These are phyloP conservation scores for Trametes elegans DNA, from an alignment of 768 basidiomycete species.

Conservation along the genomic window DNA sequence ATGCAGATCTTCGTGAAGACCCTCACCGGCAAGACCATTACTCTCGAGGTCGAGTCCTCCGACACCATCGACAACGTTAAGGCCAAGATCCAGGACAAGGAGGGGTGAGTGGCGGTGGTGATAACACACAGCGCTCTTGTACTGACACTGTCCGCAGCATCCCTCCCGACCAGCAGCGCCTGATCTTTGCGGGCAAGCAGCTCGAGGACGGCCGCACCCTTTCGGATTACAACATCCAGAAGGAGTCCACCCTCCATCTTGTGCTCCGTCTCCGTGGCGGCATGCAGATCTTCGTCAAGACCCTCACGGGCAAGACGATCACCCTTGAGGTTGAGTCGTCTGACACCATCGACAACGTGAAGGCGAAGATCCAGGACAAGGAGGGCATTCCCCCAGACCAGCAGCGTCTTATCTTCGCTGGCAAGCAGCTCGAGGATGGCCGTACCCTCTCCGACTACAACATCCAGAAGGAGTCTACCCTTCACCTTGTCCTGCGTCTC, in stretches of 20 bases:
- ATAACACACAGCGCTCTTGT: background rate
- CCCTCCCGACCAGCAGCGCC: conserved; percentile 74
- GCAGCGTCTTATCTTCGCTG: conserved; percentile 94
- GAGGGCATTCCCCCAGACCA: conserved; percentile 88
- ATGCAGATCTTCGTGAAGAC: conserved; percentile 60
- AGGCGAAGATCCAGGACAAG: conserved; percentile 85
- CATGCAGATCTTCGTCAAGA: conserved; percentile 91
- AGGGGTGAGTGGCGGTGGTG: conserved; percentile 48
- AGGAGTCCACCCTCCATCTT: conserved; percentile 97
- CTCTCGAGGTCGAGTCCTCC: conserved; percentile 69
- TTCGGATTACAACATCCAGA: conserved; percentile 96
- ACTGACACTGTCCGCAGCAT: conserved; percentile 41
- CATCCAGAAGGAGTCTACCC: conserved; percentile 94
- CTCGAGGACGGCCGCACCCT: conserved; percentile 80
- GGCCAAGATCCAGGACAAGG: conserved; percentile 89
- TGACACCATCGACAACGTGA: conserved; percentile 75
- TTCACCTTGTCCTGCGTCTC: conserved; percentile 88
- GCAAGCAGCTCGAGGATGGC: conserved; percentile 94
- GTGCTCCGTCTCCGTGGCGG: conserved; percentile 68
- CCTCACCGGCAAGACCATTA: conserved; percentile 75
- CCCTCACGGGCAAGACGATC: conserved; percentile 86
- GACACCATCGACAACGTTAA: conserved; percentile 72
- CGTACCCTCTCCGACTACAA: conserved; percentile 88
- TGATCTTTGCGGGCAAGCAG: conserved; percentile 84
- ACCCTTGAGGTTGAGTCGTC: conserved; percentile 84